A percentile compares a stretch with the other conserved stretches of the same genome.
Conservation (phyloP, 345 rosid species). For the Durio zibethinus region DNA sequence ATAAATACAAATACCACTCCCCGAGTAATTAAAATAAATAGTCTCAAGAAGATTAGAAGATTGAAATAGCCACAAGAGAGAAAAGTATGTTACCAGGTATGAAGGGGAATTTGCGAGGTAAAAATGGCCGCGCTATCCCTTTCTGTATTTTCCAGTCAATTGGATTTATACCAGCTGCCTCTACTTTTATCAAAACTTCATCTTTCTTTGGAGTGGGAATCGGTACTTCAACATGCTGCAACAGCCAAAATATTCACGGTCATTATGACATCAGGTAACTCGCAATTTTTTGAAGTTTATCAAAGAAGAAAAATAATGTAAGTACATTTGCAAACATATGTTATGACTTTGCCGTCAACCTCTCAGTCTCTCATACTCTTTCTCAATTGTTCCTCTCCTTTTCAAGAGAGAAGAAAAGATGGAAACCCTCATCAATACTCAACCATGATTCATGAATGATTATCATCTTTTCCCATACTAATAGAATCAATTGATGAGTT, state of each 20-base stretch:
- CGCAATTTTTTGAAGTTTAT: background rate
- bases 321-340: background rate
- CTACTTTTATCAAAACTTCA: constrained; percentile 48
- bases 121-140: constrained; percentile 41
- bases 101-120: constrained; percentile 72
- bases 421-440: too few species aligned
- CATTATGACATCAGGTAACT: background rate
- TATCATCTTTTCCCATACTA: too few species aligned
- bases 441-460: too few species aligned
- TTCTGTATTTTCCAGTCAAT: constrained; percentile 56
- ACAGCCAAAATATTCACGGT: background rate
- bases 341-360: background rate
- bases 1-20: background rate
- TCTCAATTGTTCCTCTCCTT: too few species aligned
- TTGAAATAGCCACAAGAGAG: background rate
- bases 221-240: constrained; percentile 54
- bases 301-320: background rate
- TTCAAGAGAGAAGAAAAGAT: background rate
- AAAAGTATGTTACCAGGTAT: constrained; percentile 49
- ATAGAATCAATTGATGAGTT: too few species aligned
- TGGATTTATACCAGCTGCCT: constrained; percentile 49
- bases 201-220: constrained; percentile 34
- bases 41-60: background rate
- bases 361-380: background rate
- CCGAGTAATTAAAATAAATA: background rate